Percentiles rank a stretch among this genome's conserved stretches.
Conservation (phyloP, 192 early-diverging fungal species). For the Coemansia sp. region DNA sequence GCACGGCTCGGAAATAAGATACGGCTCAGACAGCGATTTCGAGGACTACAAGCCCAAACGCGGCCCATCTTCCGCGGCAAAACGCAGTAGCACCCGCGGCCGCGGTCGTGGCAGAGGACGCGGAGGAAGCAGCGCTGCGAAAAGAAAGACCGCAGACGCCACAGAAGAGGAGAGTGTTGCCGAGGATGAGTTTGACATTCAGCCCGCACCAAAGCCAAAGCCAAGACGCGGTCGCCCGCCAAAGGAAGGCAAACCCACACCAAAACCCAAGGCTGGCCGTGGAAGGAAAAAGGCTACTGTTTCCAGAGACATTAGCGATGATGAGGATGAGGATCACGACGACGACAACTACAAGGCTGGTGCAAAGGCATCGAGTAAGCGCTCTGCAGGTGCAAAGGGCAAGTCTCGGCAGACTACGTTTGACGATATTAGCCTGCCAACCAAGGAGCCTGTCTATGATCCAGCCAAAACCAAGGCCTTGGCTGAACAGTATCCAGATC, state of each 20-base stretch:
- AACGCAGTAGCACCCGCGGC: conserved; percentile 31
- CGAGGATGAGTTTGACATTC: conserved; percentile 29
- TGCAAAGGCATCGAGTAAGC: conserved; percentile 20
- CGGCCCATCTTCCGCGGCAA: conserved; percentile 9
- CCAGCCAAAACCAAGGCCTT: conserved; percentile 56
- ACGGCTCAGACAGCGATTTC: conserved; percentile 51
- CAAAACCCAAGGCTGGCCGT: conserved; percentile 40
- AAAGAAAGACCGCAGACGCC: conserved; percentile 5
- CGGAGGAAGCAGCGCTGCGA: conserved; percentile 10
- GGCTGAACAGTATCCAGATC: conserved; percentile 57
- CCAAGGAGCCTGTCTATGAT: conserved; percentile 47
- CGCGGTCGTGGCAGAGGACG: conserved; percentile 41
- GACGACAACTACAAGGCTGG: conserved; percentile 13
- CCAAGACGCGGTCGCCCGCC: conserved; percentile 44
- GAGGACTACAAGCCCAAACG: conserved; percentile 30
- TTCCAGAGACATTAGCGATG: conserved; percentile 12
- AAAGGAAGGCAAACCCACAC: conserved; percentile 17
- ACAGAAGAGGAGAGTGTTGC: conserved; percentile 9
- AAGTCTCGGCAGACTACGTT: conserved; percentile 48
- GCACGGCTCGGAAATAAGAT: conserved; percentile 14
- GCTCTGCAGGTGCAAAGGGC: conserved; percentile 24
- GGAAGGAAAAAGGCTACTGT: conserved; percentile 37
- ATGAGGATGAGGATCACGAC: conserved; percentile 34
- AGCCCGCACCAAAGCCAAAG: conserved; percentile 28
- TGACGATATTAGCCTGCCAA: conserved; percentile 36